Conservation (phyloP, 1,284 basidiomycete species). For the Marasmius sp. region DNA sequence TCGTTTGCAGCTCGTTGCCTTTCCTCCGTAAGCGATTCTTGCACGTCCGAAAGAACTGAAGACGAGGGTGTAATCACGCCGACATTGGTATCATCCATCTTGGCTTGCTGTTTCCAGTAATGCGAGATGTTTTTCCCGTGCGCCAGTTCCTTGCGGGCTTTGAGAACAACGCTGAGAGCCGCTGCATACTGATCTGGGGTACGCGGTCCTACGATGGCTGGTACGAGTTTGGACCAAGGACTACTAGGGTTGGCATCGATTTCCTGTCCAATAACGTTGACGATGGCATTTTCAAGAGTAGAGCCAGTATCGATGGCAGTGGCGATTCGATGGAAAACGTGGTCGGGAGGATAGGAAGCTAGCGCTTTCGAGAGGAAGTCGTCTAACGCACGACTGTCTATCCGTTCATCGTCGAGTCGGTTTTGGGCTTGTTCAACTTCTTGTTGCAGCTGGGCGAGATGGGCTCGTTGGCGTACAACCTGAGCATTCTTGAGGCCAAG, state of each 20-base stretch:
- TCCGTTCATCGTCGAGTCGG: constrained; percentile 18
- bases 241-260: constrained; percentile 32
- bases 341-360: constrained; percentile 30
- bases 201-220: constrained; percentile 39
- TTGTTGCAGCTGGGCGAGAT: neutral
- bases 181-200: constrained; percentile 48
- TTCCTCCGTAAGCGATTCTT: constrained; percentile 37
- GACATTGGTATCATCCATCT: constrained; percentile 29
- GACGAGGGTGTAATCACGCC: constrained; percentile 46
- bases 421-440: constrained; percentile 18
- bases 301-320: constrained; percentile 25
- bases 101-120: constrained; percentile 49
- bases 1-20: constrained; percentile 39
- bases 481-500: neutral
- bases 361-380: constrained; percentile 34
- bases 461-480: constrained; percentile 13
- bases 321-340: constrained; percentile 31
- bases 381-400: constrained; percentile 29
- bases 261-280: constrained; percentile 45
- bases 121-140: constrained; percentile 40
- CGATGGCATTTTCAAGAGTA: constrained; percentile 43
- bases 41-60: constrained; percentile 51
- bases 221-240: constrained; percentile 45
- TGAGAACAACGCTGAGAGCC: constrained; percentile 47
- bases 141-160: constrained; percentile 41